Evolutionary conservation across 1,284 basidiomycete species (phyloP).

Genomic region (Vanrija pseudolonga): DNA sequence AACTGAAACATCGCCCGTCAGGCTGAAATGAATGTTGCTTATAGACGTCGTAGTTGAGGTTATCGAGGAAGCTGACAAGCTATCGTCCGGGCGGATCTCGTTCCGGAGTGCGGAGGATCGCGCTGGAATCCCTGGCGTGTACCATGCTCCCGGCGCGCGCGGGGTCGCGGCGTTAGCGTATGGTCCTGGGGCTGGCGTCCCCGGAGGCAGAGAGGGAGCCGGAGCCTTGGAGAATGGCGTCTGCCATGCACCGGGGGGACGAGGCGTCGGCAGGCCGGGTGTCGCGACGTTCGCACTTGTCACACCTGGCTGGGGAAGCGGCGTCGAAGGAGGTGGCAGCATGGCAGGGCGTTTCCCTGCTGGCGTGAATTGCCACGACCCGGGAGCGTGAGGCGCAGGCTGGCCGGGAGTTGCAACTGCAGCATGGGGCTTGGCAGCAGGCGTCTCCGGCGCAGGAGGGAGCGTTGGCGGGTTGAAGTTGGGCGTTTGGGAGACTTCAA

Average conservation of each 20-base stretch:
- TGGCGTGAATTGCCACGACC: no score
- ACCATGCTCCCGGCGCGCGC: constrained; percentile 29
- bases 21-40: not conserved
- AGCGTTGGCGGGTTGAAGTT: not conserved
- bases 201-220: not conserved
- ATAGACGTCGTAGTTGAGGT: no score
- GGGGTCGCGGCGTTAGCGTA: constrained; percentile 15
- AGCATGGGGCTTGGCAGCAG: no score
- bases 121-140: constrained; percentile 4
- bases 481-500: not conserved
- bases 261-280: constrained; percentile 13
- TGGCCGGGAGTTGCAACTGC: not conserved
- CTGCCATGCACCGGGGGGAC: constrained; percentile 25
- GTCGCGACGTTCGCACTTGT: no score
- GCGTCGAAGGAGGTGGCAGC: no score
- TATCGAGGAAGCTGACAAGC: not conserved
- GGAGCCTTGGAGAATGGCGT: constrained; percentile 2
- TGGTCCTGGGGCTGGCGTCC: not conserved
- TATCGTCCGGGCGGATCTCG: constrained; percentile 18
- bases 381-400: not conserved
- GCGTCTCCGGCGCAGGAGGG: not conserved
- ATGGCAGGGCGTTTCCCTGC: no score
- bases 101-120: constrained; percentile 9
- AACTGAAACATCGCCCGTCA: constrained; percentile 19
- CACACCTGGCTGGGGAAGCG: no score